Evolutionary conservation across 1,284 basidiomycete species (phyloP), one percentile per base, ranked within the genome.

Genomic region (Cutaneotrichosporon sp.): DNA sequence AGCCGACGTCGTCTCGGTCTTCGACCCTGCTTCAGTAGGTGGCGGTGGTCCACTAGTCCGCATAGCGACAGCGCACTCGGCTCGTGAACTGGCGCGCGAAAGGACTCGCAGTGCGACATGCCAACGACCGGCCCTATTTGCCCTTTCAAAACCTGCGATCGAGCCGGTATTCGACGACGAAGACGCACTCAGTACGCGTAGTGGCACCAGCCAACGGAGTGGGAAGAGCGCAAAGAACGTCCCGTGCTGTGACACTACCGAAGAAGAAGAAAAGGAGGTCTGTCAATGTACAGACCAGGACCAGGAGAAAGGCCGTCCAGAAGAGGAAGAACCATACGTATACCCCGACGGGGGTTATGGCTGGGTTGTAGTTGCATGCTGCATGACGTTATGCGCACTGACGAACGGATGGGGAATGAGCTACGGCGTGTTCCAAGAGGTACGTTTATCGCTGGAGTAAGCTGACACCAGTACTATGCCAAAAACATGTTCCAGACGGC

Each of bases 311-410:
- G 36, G 50, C 13, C n/a, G 6, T n/a, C 30, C 30, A 11, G 61
- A 49, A 22, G 50, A 47, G 51, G 26, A 2, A 1, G 63, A 42
- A 18, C n/a, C 36, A 4, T 73, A 77, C 50, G 63, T 63, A 10
- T 75, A 75, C 31, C 80, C 77, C 5, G 80, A 82, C 65, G 81
- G 81, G 16, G 76, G 76, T 4, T 76, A 77, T 55, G 76, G 76
- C 9, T 77, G 76, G 76, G 72, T 77, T 10, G 73, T 77, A 0
- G 60, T 77, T 11, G 53, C 59, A 3, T 71, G 71, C 56, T 77
- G 76, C 67, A 65, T 66, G 40, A 69, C 69, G 5, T 40, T 75
- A 16, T 70, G 72, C 0, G 74, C 65, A 31, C 62, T 64, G 18
- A 71, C 72, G 0, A 70, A 53, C 46, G 69, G 73, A 2, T 74